Evolutionary conservation across 2,329 filamentous ascomycete species (phyloP).

Genomic region (Aspergillus sp.): DNA sequence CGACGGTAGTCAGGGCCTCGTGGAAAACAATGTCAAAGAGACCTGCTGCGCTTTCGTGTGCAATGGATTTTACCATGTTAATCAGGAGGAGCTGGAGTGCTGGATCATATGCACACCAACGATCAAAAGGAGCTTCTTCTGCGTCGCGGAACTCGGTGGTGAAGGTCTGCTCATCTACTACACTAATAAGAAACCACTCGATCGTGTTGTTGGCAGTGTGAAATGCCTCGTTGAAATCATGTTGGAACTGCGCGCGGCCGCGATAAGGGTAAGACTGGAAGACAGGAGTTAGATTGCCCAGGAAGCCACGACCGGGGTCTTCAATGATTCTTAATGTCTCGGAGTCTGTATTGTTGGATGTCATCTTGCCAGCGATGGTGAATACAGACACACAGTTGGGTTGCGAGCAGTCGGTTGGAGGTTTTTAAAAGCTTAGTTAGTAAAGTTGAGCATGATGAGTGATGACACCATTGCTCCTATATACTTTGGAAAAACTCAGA

Average conservation of each 20-base stretch:
- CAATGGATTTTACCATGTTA: neutral
- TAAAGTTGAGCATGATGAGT: no score
- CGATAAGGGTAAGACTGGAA: conserved; percentile 2
- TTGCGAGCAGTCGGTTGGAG: no score
- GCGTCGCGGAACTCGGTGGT: neutral
- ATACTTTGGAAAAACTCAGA: no score
- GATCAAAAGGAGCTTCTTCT: conserved; percentile 1
- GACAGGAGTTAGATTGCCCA: conserved; percentile 5
- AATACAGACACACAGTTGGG: no score
- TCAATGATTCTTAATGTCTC: neutral
- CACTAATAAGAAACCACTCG: neutral
- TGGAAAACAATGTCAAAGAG: neutral
- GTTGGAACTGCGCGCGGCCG: neutral
- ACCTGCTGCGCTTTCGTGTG: neutral
- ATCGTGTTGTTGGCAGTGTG: neutral
- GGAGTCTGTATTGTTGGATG: no score
- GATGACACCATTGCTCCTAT: no score
- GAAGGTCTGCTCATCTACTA: neutral
- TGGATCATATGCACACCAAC: conserved; percentile 4
- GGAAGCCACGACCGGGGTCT: conserved; percentile 1
- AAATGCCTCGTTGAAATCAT: neutral
- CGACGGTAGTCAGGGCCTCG: neutral
- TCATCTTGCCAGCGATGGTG: no score
- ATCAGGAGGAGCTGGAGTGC: conserved; percentile 2
- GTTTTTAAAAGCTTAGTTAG: no score